Conservation (phyloP, 2,329 filamentous ascomycete species). For the Arthroderma sp. region DNA sequence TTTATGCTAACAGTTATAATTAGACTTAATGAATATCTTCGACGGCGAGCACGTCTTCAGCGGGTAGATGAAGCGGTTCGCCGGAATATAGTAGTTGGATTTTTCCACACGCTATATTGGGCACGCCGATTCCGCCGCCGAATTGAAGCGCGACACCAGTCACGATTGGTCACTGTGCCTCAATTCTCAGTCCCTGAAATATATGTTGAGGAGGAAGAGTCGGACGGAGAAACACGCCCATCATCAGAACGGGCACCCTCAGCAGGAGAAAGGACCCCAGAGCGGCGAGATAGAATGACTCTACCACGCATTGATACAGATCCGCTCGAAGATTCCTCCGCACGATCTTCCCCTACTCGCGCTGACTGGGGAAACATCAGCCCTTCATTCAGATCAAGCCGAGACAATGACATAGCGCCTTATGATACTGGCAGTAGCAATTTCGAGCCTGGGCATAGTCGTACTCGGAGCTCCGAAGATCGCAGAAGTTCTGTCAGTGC, state of each 20-base stretch:
- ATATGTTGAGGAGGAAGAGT: conserved; percentile 66
- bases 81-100: conserved; percentile 77
- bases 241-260: neutral
- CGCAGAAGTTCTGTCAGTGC: conserved; percentile 52
- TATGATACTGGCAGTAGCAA: neutral
- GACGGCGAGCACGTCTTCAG: conserved; percentile 77
- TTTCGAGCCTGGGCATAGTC: conserved; percentile 1
- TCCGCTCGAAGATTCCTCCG: conserved; percentile 26
- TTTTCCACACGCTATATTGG: conserved; percentile 90
- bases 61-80: conserved; percentile 90
- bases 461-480: conserved; percentile 7
- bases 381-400: conserved; percentile 24
- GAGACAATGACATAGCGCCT: neutral
- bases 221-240: conserved; percentile 8
- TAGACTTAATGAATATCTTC: conserved; percentile 84
- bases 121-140: conserved; percentile 66
- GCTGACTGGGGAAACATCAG: conserved; percentile 43
- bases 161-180: conserved; percentile 65
- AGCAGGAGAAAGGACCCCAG: neutral
- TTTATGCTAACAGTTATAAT: neutral
- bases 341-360: conserved; percentile 25
- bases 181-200: conserved; percentile 81
- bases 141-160: conserved; percentile 56
- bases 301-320: conserved; percentile 36
- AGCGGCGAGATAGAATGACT: conserved; percentile 39